Evolutionary conservation across 345 rosid species (phyloP).

Genomic region (Brassica carinata): DNA sequence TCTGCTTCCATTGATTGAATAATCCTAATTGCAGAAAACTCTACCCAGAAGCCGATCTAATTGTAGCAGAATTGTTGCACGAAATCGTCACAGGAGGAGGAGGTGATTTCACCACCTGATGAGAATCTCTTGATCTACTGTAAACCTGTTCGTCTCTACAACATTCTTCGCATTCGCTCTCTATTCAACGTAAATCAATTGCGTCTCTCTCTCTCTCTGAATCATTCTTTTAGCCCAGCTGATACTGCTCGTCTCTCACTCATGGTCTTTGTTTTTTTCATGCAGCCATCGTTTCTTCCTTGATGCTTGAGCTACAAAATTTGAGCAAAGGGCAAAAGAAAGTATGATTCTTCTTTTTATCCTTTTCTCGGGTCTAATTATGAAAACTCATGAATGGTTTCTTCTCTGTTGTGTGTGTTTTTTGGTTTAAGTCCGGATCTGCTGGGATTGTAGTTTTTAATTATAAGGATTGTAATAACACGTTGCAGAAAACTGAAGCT

Average conservation of each 20-base stretch:
- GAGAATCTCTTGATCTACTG: not conserved
- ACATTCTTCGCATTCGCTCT: slow-evolving; percentile 47
- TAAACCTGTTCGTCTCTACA: not conserved
- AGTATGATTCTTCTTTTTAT: slow-evolving; percentile 42
- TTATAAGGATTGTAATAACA: slow-evolving; percentile 70
- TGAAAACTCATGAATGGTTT: not conserved
- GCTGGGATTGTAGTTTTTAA: slow-evolving; percentile 78
- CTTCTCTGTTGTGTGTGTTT: not conserved
- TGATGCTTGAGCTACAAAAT: slow-evolving; percentile 71
- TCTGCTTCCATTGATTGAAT: not conserved
- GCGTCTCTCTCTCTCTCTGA: not conserved
- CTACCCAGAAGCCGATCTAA: not conserved
- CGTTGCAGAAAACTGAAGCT: too few relatives aligned
- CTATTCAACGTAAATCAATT: slow-evolving; percentile 45
- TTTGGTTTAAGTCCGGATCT: slow-evolving; percentile 58
- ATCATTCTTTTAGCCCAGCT: not conserved
- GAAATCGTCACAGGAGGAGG: not conserved
- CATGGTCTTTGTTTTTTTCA: not conserved
- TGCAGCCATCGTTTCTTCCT: slow-evolving; percentile 79
- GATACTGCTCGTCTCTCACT: not conserved
- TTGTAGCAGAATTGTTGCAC: not conserved
- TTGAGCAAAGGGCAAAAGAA: slow-evolving; percentile 55
- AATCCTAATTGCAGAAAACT: not conserved
- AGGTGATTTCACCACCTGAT: not conserved
- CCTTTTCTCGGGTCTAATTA: not conserved